Base-by-base conservation (phyloP, 2,329 filamentous ascomycete species). In the Penicillium sp. region DNA sequence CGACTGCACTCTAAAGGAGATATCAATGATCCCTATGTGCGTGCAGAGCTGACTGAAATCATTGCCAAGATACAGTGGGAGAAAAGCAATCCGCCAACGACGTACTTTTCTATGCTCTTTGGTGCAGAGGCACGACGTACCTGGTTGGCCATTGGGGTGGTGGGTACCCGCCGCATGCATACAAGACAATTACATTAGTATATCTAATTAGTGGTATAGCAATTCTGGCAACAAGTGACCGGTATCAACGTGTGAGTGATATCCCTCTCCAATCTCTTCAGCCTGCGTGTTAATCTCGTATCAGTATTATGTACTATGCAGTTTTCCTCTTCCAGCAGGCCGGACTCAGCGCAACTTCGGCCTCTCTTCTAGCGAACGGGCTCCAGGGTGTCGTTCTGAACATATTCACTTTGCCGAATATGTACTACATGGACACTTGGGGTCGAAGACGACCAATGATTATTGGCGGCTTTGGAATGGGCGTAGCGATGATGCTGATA, bases 321-420 rank as follows among this genome's bases (percentile, higher is more conserved):
- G 66, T 68, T 0, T 66, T 68, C 24, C 58, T 69, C 4, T 69
- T 69, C 51, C 60, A 65, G 43, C 65, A 68, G 51, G 66, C 66
- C 18, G 67, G 67, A 2, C 61, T 69, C 18, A 57, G 53, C 11
- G 60, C 47, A 3, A 64, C 60, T 1, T 59, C 58, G 3, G 55
- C 62, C 3, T 67, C 66, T 0, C 61, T 70, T 8, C 60, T 69
- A 0, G 65, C 67, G 8, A 68, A 68, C 12, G 67, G 67, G 1
- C 62, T 69, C 9, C 63, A 65, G 28, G 67, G 67, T 1, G 65
- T 66, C 12, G 61, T 68, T 8, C 56, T 68, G 28, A 62, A 69
- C 28, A 59, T 68, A n/a, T 65, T 68, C 53, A 69, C 67, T 1
- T 63, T 61, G 48, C 63, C 64, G 0, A 65, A 65, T 30, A 67